Evolutionary conservation across 75 land plant species (phyloP), one percentile per base, ranked within the genome.

Genomic region (Selaginella tamariscina): DNA sequence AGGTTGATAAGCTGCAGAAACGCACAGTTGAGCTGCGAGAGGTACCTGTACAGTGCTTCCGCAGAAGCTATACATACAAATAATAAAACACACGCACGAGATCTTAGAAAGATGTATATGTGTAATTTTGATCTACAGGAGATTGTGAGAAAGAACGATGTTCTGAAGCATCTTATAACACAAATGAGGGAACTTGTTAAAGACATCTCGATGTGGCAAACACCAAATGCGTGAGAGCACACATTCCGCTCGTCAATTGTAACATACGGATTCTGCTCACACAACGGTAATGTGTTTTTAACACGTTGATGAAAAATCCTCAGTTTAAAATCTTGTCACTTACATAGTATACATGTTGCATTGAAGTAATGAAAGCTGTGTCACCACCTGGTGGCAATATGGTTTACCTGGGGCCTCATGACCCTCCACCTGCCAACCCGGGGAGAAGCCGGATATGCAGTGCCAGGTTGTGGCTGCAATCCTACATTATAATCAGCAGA

Each of bases 131-230:
- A 26, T 27, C 21, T 68, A 66, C 80, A 88, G 93, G 90, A 86
- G 66, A 78, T 85, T 32, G 73, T 70, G 54, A 71, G 72, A 56
- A 92, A 89, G 81, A 92, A 92, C 73, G 69, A 33, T 29, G 49
- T 79, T 66, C 56, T 92, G 28, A 89, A 86, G 74, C 69, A 82
- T 49, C 84, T 89, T 5, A 86, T 92, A 27, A 87, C 88, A 69
- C 89, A 89, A 66, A 74, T 86, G 18, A 86, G 97, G 49, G 75
- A 83, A 27, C 82, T 92, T 39, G 67, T 92, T 44, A 64, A 64
- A n/a, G 94, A 92, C 72, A 81, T 92, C 57, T 82, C 89, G 1
- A 84, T 88, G 74, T 92, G 98, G 98, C 94, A 89, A 69, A 81
- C 87, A 69, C 84, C 86, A 32, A 56, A 64, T 55, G 27, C n/a